Evolutionary conservation across 2,329 filamentous ascomycete genomes (phyloP).

Genomic region (Colletotrichum truncatum): DNA sequence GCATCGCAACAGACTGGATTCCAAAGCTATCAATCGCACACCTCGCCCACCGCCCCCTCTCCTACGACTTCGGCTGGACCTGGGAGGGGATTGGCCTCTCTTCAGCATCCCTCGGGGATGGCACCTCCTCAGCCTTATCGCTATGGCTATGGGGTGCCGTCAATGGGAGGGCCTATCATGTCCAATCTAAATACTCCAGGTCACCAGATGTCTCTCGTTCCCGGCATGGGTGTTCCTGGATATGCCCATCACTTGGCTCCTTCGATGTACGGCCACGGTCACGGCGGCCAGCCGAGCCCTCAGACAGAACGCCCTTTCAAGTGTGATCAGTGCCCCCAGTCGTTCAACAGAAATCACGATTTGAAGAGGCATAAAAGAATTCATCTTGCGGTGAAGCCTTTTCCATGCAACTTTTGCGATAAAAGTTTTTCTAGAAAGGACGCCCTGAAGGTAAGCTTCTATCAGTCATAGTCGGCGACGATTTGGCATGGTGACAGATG

Average conservation of each 20-base stretch:
- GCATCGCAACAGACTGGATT: conserved; percentile 57
- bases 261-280: conserved; percentile 67
- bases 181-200: conserved; percentile 81
- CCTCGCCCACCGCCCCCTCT: conserved; percentile 58
- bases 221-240: conserved; percentile 62
- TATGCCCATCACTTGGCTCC: conserved; percentile 59
- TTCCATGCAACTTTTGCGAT: conserved; percentile 89
- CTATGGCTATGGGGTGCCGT: conserved; percentile 33
- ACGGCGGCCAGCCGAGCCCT: conserved; percentile 57
- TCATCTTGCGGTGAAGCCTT: conserved; percentile 94
- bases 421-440: conserved; percentile 98
- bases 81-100: conserved; percentile 48
- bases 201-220: conserved; percentile 76
- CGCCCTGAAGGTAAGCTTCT: conserved; percentile 83
- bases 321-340: conserved; percentile 91
- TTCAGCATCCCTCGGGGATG: conserved; percentile 39
- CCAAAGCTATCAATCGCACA: conserved; percentile 48
- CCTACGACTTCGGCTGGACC: conserved; percentile 47
- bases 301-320: conserved; percentile 88
- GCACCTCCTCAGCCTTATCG: conserved; percentile 61
- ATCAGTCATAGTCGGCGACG: background rate
- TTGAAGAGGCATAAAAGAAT: conserved; percentile 96
- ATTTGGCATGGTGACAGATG: too few relatives aligned
- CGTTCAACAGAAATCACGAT: conserved; percentile 96
- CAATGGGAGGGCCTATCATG: conserved; percentile 73